These are phyloP conservation scores for Sistotremastrum niveocremeum DNA, from an alignment of 768 basidiomycete genomes.

Conservation along the genomic window DNA sequence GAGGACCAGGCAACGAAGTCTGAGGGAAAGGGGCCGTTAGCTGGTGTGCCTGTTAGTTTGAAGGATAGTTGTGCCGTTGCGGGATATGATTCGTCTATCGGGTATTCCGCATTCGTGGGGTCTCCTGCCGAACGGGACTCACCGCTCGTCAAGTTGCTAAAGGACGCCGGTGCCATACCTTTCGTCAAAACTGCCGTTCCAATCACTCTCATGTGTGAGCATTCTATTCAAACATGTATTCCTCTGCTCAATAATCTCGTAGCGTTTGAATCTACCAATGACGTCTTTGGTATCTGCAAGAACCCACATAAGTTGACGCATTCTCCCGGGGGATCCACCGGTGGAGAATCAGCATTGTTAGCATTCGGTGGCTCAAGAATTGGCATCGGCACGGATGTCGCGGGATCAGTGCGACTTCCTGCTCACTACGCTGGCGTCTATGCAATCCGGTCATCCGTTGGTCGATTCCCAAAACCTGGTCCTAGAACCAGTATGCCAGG, in stretches of 20 bases:
- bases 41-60: constrained; percentile 56
- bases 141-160: constrained; percentile 33
- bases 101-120: constrained; percentile 40
- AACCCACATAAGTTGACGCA: constrained; percentile 47
- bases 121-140: constrained; percentile 47
- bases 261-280: constrained; percentile 42
- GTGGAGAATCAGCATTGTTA: constrained; percentile 53
- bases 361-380: constrained; percentile 46
- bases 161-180: constrained; percentile 35
- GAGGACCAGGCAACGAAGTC: constrained; percentile 18
- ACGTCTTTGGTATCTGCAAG: constrained; percentile 43
- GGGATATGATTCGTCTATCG: constrained; percentile 34
- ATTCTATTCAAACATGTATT: constrained; percentile 31
- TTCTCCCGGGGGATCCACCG: constrained; percentile 52
- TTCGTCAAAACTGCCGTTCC: constrained; percentile 50
- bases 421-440: constrained; percentile 56
- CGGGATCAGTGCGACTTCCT: constrained; percentile 53
- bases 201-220: constrained; percentile 32
- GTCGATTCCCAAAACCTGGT: constrained; percentile 44
- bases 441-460: constrained; percentile 41
- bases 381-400: constrained; percentile 58
- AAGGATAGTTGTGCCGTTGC: constrained; percentile 40
- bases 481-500: constrained; percentile 34
- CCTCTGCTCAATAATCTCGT: constrained; percentile 45
- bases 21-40: constrained; percentile 31